These are phyloP conservation scores for Rhizodiscina lignyota DNA, from an alignment of 495 filamentous ascomycete genomes.

Conservation along the genomic window DNA sequence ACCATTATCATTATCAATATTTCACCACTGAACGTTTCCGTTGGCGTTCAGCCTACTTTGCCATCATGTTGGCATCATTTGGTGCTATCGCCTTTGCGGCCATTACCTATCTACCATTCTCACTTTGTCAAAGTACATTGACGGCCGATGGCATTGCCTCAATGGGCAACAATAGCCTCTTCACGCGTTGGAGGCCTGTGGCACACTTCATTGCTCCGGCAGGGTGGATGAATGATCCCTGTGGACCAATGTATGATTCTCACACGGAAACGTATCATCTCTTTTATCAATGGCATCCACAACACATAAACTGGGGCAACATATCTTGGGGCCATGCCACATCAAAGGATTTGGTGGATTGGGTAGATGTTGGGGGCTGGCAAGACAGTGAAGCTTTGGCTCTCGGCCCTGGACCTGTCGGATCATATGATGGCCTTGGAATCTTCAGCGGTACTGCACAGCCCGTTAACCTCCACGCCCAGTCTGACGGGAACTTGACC, in stretches of 20 bases:
- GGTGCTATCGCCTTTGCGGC: no score
- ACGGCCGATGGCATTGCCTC: conserved; percentile 10
- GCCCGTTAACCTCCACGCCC: conserved; percentile 26
- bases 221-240: conserved; percentile 43
- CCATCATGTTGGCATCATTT: no score
- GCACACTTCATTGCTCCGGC: conserved; percentile 33
- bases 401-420: conserved; percentile 14
- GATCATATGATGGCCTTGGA: conserved; percentile 30
- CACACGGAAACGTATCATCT: conserved; percentile 20
- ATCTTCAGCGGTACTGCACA: conserved; percentile 36
- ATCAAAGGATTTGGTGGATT: conserved; percentile 13
- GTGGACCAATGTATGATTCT: conserved; percentile 37
- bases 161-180: conserved; percentile 22
- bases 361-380: conserved; percentile 23
- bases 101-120: no score
- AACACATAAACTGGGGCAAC: conserved; percentile 27
- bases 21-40: no score
- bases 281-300: conserved; percentile 27
- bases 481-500: conserved; percentile 25
- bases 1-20: no score
- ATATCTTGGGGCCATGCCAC: conserved; percentile 25
- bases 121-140: conserved; percentile 1
- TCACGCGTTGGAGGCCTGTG: conserved; percentile 29
- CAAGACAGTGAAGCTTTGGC: conserved; percentile 17
- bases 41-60: no score